Evolutionary conservation across 2,329 filamentous ascomycete genomes (phyloP), one percentile per base, ranked within the genome.

Genomic region (Ambrosiella beaveri): DNA sequence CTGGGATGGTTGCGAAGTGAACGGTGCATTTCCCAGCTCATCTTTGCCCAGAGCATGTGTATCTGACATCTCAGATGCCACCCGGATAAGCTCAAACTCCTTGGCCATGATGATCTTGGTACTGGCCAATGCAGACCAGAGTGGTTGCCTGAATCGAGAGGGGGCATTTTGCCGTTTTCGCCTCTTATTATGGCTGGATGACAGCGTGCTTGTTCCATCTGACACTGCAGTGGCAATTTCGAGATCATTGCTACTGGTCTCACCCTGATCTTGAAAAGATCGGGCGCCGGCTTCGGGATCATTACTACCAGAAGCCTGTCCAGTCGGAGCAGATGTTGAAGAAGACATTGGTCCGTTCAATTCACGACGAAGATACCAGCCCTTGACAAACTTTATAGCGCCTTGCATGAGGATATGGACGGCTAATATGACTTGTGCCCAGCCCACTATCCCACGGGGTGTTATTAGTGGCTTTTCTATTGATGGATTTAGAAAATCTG

Each of bases 21-120:
- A 88, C 56, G 85, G 80, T 61, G 84, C 83, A 67, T 86, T 86
- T 63, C 83, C 84, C 67, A 88, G 76, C 70, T 87, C 85, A 71
- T 88, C 83, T 67, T 85, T 82, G 66, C 88, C 84, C 66, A 82
- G 87, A 64, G 82, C 82, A 67, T 86, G 84, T 63, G 85, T 82
- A 65, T 84, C 84, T 38, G 79, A 81, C 55, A 82, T 84, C 70
- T 89, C 86, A 58, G 80, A 80, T 61, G 84, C 79, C 59, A 84
- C 82, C 68, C 86, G 82, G 63, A 86, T 91, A 68, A 94, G 80
- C 71, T 89, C 85, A 65, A 88, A 87, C 70, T 89, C 90, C 73
- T 95, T 93, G 67, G 94, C 84, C 71, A 95, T 88, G 65, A 93
- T 91, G 68, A 96, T 90, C 76, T 96, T 96, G 67, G 90, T 95